These are phyloP conservation scores for Boletus pseudo-olivaceus DNA, from an alignment of 768 basidiomycete species.

Conservation along the genomic window DNA sequence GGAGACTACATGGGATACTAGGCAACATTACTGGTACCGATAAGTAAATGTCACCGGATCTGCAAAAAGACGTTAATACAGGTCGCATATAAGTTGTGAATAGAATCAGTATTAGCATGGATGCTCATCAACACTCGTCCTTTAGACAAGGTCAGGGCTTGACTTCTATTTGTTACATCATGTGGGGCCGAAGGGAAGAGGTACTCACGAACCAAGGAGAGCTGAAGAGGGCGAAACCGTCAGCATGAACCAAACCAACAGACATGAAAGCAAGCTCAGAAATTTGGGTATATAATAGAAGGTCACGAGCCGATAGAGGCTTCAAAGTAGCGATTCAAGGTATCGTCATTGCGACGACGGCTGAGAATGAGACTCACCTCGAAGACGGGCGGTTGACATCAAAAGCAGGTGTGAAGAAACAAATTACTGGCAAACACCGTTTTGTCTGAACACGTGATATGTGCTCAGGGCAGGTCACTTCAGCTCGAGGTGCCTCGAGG, in stretches of 20 bases:
- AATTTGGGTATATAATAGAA: slow-evolving; percentile 86
- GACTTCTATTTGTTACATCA: slow-evolving; percentile 86
- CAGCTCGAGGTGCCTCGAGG: slow-evolving; percentile 10
- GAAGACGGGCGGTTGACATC: not conserved
- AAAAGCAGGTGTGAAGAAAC: not conserved
- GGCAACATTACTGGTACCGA: not conserved
- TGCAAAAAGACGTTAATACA: slow-evolving; percentile 17
- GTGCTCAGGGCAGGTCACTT: slow-evolving; percentile 34
- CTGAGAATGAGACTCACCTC: slow-evolving; percentile 31
- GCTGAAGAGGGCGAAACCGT: not conserved
- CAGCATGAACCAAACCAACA: slow-evolving; percentile 8
- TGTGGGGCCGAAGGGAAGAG: slow-evolving; percentile 17
- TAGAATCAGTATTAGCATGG: slow-evolving; percentile 87
- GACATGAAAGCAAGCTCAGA: slow-evolving; percentile 49
- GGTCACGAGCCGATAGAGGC: slow-evolving; percentile 58
- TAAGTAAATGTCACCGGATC: not conserved
- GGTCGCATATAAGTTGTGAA: not conserved
- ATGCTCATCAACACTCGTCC: slow-evolving; percentile 70
- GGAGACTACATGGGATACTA: slow-evolving; percentile 1
- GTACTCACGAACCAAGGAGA: slow-evolving; percentile 33
- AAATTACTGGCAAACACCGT: slow-evolving; percentile 5
- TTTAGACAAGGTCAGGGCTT: slow-evolving; percentile 81
- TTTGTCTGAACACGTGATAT: slow-evolving; percentile 32
- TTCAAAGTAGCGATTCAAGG: slow-evolving; percentile 89
- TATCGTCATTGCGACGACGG: slow-evolving; percentile 52